Evolutionary conservation across 352 stramenopile genomes (phyloP).

Genomic region (Pilasporangium apinafurcum): DNA sequence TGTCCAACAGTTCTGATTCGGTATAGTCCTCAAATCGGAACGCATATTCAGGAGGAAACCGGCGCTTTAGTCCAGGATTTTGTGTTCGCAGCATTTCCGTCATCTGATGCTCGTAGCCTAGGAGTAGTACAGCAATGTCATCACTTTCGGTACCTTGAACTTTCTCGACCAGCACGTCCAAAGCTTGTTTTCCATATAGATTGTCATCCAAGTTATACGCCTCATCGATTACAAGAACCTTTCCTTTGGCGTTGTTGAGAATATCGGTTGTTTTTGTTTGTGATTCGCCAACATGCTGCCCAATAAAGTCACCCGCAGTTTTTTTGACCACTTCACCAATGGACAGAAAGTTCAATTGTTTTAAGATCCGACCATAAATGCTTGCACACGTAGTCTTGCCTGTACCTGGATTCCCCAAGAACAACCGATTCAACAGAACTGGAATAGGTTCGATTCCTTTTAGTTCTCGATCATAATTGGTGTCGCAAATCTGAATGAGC

Average conservation of each 20-base stretch:
- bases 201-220: slow-evolving; percentile 87
- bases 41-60: slow-evolving; percentile 84
- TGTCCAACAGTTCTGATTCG: slow-evolving; percentile 75
- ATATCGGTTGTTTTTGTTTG: slow-evolving; percentile 85
- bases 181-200: slow-evolving; percentile 56
- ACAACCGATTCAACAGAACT: slow-evolving; percentile 81
- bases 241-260: slow-evolving; percentile 75
- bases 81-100: slow-evolving; percentile 84
- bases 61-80: slow-evolving; percentile 83
- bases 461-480: slow-evolving; percentile 83
- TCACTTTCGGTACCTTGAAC: slow-evolving; percentile 85
- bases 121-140: slow-evolving; percentile 89
- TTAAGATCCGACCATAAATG: slow-evolving; percentile 85
- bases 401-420: slow-evolving; percentile 89
- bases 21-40: slow-evolving; percentile 93
- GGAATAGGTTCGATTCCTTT: slow-evolving; percentile 51
- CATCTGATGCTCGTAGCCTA: slow-evolving; percentile 90
- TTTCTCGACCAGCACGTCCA: slow-evolving; percentile 90
- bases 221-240: slow-evolving; percentile 93
- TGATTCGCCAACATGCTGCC: slow-evolving; percentile 74
- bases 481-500: slow-evolving; percentile 66
- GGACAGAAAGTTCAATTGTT: slow-evolving; percentile 85
- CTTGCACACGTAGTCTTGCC: slow-evolving; percentile 90
- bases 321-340: slow-evolving; percentile 89
- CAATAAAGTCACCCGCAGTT: slow-evolving; percentile 84